Evolutionary conservation across 2,329 filamentous ascomycete species (phyloP).

Genomic region (Scopulariopsis brevicaulis): DNA sequence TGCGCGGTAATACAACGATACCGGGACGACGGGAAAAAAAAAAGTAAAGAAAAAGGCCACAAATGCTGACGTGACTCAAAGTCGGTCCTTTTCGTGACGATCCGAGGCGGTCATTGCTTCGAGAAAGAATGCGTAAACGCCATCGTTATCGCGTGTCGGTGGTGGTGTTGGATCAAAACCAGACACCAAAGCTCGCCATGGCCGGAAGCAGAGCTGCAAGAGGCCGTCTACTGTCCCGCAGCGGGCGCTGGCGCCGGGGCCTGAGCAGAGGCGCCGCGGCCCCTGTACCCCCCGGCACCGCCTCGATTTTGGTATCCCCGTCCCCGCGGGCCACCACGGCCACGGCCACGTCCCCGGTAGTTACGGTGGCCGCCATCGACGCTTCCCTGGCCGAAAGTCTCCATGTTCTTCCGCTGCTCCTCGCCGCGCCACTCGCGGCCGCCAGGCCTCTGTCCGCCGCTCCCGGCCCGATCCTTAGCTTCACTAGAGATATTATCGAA

Average conservation of each 20-base stretch:
- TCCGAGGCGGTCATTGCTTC: not conserved
- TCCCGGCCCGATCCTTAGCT: slow-evolving; percentile 75
- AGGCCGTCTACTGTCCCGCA: not conserved
- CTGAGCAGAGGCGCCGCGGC: not conserved
- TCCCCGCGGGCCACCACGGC: slow-evolving; percentile 46
- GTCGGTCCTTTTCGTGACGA: not conserved
- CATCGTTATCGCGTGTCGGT: not conserved
- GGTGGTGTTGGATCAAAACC: not conserved
- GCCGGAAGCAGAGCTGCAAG: not conserved
- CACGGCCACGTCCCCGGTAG: slow-evolving; percentile 70
- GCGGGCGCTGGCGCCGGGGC: not conserved
- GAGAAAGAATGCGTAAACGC: not conserved
- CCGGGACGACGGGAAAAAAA: not conserved
- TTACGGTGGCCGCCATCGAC: slow-evolving; percentile 73
- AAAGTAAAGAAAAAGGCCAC: not conserved
- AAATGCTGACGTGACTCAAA: not conserved
- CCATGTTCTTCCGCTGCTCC: slow-evolving; percentile 90
- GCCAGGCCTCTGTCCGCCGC: slow-evolving; percentile 53
- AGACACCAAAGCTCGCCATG: not conserved
- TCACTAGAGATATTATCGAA: slow-evolving; percentile 98
- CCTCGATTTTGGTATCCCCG: slow-evolving; percentile 26
- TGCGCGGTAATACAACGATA: not conserved
- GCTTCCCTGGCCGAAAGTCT: slow-evolving; percentile 94
- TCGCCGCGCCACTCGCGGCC: slow-evolving; percentile 84
- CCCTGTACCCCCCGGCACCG: not conserved